Percentiles rank a stretch among this genome's conserved stretches.
These are phyloP conservation scores for Lomentospora prolificans DNA, from an alignment of 2,329 filamentous ascomycete genomes.

Conservation along the genomic window DNA sequence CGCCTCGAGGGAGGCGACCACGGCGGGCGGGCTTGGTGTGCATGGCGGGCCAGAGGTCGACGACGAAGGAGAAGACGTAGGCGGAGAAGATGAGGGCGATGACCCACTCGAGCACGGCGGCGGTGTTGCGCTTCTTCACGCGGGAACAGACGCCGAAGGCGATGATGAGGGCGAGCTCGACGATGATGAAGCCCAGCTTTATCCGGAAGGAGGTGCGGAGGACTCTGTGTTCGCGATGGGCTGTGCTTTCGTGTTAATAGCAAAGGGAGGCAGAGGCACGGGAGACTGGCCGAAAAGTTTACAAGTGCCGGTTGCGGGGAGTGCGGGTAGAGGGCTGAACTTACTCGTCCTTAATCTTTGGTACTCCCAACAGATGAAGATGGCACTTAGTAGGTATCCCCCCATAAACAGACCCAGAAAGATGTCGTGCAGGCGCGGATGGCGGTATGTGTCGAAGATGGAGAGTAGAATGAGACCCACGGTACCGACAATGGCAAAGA, in stretches of 20 bases:
- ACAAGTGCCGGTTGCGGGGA: background rate
- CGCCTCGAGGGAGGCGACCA: constrained; percentile 18
- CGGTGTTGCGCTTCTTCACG: constrained; percentile 45
- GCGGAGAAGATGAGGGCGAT: constrained; percentile 80
- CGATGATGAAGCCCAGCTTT: constrained; percentile 74
- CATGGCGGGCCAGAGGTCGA: constrained; percentile 77
- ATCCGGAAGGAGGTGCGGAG: constrained; percentile 75
- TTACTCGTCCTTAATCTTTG: constrained; percentile 68
- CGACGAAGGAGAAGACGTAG: constrained; percentile 76
- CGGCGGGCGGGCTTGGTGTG: constrained; percentile 37
- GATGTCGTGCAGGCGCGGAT: constrained; percentile 58
- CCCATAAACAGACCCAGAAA: constrained; percentile 78
- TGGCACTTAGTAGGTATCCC: constrained; percentile 75
- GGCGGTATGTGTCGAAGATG: constrained; percentile 71
- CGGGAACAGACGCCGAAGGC: constrained; percentile 56
- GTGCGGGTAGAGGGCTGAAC: constrained; percentile 14
- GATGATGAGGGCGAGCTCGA: constrained; percentile 65
- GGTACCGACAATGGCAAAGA: constrained; percentile 65
- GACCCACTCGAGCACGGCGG: constrained; percentile 69
- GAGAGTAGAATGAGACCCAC: constrained; percentile 71
- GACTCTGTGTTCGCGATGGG: constrained; percentile 65
- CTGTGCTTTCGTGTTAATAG: constrained; percentile 19
- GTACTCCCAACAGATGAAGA: constrained; percentile 87
- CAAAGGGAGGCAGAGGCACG: background rate
- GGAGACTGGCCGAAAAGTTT: background rate